Evolutionary conservation across 1,139 yeast species (phyloP), one percentile per base, ranked within the genome.

Genomic region (Dujonia santamariae): DNA sequence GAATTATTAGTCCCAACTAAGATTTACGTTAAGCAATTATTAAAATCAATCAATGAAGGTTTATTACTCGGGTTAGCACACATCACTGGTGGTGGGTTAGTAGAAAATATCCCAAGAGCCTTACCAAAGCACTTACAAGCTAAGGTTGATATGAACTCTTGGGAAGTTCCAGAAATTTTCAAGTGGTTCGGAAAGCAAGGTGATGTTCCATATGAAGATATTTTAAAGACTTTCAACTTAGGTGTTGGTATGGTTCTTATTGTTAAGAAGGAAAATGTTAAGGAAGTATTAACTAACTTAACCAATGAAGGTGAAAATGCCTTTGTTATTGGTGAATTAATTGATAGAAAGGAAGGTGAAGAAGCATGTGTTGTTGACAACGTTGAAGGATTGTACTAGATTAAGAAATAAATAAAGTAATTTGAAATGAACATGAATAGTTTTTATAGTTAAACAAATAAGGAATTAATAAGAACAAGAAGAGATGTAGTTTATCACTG

Each of bases 241-340:
- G 99, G 99, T 63, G 76, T 94, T 48, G 99, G 98, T 51, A 94
- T 94, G 98, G 92, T 87, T 26, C 77, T 85, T 35, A 84, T 92
- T 50, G 97, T 87, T 23, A 75, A 73, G 50, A 51, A 56, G 37
- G 78, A 72, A 38, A 75, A 85, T 38, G 96, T 78, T 16, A 77
- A 68, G 2, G 63, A 66, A 43, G 83, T 81, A 13, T 64, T 69
- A 33, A 54, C 65, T 39, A 64, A 75, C 44, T 70, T 92, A 43
- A 61, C 67, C 47, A 63, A 66, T 37, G 80, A 78, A 30, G 87
- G 90, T 28, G 97, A 92, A 66, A 75, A 69, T 7, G 92, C 90
- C 4, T 80, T 78, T 53, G 71, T 71, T 34, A 87, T 94, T 53
- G 99, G 99, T 50, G 60, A 72, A 43, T 72, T 94, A 50, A 78